Evolutionary conservation across 768 basidiomycete species (phyloP).

Genomic region (Kwoniella shandongensis): DNA sequence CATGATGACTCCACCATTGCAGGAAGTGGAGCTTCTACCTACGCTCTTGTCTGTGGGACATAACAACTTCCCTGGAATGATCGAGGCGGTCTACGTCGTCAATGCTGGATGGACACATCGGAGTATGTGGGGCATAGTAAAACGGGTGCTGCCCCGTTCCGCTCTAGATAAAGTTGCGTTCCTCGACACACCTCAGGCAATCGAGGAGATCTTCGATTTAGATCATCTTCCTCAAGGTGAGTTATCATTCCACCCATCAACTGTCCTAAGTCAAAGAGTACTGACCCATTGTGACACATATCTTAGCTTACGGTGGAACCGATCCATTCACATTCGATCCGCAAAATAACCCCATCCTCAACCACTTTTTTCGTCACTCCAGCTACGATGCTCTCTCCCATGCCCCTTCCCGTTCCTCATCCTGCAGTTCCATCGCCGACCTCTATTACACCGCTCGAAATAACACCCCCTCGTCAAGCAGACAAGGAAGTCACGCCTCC

Average conservation of each 20-base stretch:
- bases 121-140: slow-evolving; percentile 49
- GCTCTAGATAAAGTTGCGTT: slow-evolving; percentile 50
- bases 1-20: neutral
- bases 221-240: slow-evolving; percentile 39
- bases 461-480: slow-evolving; percentile 5
- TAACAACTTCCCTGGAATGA: slow-evolving; percentile 49
- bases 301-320: slow-evolving; percentile 38
- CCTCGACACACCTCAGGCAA: slow-evolving; percentile 27
- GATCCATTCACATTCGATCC: slow-evolving; percentile 22
- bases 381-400: slow-evolving; percentile 10
- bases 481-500: neutral
- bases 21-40: slow-evolving; percentile 53
- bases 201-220: slow-evolving; percentile 42
- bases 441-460: slow-evolving; percentile 42
- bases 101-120: slow-evolving; percentile 51
- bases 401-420: slow-evolving; percentile 20
- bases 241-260: neutral
- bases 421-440: slow-evolving; percentile 41
- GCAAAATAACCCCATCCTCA: slow-evolving; percentile 27
- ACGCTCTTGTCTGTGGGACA: slow-evolving; percentile 45
- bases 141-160: slow-evolving; percentile 46
- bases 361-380: slow-evolving; percentile 20
- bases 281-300: no score
- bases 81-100: slow-evolving; percentile 46
- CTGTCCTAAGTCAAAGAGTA: neutral